These are phyloP conservation scores for Cicer bijugum DNA, from an alignment of 306 rosid species.

Conservation along the genomic window DNA sequence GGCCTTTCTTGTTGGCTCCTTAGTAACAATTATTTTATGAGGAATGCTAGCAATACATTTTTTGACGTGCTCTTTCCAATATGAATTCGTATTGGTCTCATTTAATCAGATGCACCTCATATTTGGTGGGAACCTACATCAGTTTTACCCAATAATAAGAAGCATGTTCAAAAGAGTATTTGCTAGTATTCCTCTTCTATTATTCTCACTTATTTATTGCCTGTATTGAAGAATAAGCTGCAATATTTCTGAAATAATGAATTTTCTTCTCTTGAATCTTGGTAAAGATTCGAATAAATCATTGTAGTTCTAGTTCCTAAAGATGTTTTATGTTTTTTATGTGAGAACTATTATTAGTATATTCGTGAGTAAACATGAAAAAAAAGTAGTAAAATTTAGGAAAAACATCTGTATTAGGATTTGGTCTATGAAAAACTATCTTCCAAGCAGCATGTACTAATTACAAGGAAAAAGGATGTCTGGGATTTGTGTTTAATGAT, in stretches of 20 bases:
- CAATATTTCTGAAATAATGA: slow-evolving; percentile 14
- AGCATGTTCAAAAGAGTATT: neutral
- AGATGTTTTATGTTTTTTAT: slow-evolving; percentile 14
- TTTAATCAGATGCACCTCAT: neutral
- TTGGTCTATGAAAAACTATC: slow-evolving; percentile 8
- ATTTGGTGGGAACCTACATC: slow-evolving; percentile 14
- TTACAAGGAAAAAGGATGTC: slow-evolving; percentile 2
- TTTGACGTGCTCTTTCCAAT: neutral
- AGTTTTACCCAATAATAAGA: neutral
- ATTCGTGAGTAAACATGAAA: neutral
- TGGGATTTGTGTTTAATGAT: slow-evolving; percentile 2
- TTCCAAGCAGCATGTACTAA: slow-evolving; percentile 30
- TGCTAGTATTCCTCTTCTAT: slow-evolving; percentile 4
- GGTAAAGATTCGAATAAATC: slow-evolving; percentile 14
- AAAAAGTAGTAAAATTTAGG: neutral
- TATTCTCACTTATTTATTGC: slow-evolving; percentile 6
- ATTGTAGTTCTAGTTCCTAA: slow-evolving; percentile 19
- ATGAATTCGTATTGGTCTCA: neutral
- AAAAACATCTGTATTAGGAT: neutral
- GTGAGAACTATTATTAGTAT: slow-evolving; percentile 15
- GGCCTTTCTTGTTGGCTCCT: neutral
- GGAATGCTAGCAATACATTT: neutral
- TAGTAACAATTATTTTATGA: neutral
- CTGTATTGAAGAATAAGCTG: slow-evolving; percentile 33
- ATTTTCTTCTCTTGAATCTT: slow-evolving; percentile 7